Conservation (phyloP, 2,329 filamentous ascomycete genomes). For the Myriangium duriaei region DNA sequence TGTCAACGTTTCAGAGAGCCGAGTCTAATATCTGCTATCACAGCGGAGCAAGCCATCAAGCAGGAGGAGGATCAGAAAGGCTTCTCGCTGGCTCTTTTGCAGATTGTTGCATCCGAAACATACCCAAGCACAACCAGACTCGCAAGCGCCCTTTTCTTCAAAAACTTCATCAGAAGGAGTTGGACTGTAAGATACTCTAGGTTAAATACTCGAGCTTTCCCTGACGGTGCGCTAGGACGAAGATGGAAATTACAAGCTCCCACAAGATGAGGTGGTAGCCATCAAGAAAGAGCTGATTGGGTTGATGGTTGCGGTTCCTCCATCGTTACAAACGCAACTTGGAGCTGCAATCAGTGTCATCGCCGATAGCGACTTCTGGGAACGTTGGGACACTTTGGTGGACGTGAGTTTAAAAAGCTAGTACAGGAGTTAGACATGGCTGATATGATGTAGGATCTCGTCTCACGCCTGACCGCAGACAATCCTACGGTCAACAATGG, state of each 20-base stretch:
- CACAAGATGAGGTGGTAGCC: slow-evolving; percentile 65
- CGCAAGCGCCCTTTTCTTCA: slow-evolving; percentile 85
- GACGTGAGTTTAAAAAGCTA: slow-evolving; percentile 42
- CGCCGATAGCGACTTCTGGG: slow-evolving; percentile 95
- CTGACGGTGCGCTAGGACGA: slow-evolving; percentile 67
- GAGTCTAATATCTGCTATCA: slow-evolving; percentile 8
- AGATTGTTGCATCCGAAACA: slow-evolving; percentile 68
- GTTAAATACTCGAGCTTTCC: no score
- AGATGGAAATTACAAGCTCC: slow-evolving; percentile 84
- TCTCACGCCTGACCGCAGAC: slow-evolving; percentile 69
- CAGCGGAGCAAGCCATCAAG: slow-evolving; percentile 73
- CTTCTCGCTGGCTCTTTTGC: slow-evolving; percentile 76
- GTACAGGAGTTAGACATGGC: background rate
- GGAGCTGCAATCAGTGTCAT: slow-evolving; percentile 96
- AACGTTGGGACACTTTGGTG: slow-evolving; percentile 90
- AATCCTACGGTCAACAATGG: slow-evolving; percentile 82
- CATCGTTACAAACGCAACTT: slow-evolving; percentile 80
- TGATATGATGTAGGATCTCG: slow-evolving; percentile 53
- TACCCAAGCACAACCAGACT: slow-evolving; percentile 70
- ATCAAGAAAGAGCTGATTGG: slow-evolving; percentile 95
- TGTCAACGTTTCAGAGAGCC: slow-evolving; percentile 3
- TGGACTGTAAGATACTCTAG: slow-evolving; percentile 75
- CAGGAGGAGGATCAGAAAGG: slow-evolving; percentile 69
- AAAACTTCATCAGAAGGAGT: slow-evolving; percentile 92
- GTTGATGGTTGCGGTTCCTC: slow-evolving; percentile 85